phyloP scores from a whole-genome alignment of 192 early-diverging fungal species.

The Phycomyces nitens region DNA sequence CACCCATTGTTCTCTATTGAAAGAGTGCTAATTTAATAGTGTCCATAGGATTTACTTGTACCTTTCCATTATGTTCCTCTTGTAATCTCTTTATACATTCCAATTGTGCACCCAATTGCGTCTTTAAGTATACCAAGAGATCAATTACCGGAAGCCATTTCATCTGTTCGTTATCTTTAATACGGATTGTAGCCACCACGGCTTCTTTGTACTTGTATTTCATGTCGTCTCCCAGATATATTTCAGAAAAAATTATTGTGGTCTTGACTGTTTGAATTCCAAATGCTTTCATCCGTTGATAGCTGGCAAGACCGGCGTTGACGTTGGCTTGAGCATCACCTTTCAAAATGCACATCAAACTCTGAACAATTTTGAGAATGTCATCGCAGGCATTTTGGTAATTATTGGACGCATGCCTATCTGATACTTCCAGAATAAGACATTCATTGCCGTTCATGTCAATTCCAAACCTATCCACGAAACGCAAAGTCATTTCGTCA shows the following conservation, averaged over 20 bases:
- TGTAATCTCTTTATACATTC: not conserved
- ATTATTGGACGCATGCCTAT: not conserved
- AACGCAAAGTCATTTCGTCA: not conserved
- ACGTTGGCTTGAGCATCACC: not conserved
- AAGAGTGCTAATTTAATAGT: too few species aligned
- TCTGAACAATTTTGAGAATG: slow-evolving; percentile 5
- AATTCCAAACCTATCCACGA: not conserved
- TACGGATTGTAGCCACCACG: not conserved
- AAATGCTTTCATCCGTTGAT: not conserved
- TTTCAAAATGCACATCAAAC: slow-evolving; percentile 4
- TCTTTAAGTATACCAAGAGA: not conserved
- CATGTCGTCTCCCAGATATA: not conserved
- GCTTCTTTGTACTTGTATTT: slow-evolving; percentile 6
- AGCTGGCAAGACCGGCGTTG: not conserved
- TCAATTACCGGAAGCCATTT: not conserved
- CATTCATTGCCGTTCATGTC: not conserved
- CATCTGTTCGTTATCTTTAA: not conserved
- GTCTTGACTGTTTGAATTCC: not conserved
- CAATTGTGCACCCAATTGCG: not conserved
- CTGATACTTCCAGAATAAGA: slow-evolving; percentile 2
- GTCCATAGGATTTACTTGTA: too few species aligned
- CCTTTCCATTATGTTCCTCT: not conserved
- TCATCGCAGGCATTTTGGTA: not conserved
- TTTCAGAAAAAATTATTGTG: not conserved
- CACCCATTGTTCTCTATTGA: too few species aligned